Evolutionary conservation across 192 early-diverging fungal genomes (phyloP).

Genomic region (Chytriomyces confervae): DNA sequence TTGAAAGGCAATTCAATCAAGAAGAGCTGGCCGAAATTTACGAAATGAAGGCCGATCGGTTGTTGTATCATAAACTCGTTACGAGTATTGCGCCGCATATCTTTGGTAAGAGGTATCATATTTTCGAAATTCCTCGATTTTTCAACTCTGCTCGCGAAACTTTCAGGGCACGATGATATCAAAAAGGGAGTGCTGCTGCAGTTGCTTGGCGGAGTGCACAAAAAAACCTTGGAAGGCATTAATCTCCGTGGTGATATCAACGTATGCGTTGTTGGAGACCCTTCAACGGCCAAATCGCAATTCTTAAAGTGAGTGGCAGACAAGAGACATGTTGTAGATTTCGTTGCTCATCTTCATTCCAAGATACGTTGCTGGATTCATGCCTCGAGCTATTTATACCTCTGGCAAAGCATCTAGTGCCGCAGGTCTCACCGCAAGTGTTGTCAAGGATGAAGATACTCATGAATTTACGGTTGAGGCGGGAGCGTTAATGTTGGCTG

Average conservation of each 20-base stretch:
- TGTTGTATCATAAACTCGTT: slow-evolving; percentile 79
- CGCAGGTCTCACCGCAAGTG: slow-evolving; percentile 93
- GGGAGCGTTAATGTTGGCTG: slow-evolving; percentile 96
- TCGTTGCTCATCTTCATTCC: slow-evolving; percentile 14
- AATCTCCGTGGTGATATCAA: slow-evolving; percentile 97
- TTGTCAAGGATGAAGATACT: slow-evolving; percentile 96
- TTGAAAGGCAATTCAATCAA: slow-evolving; percentile 59
- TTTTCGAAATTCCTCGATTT: not conserved
- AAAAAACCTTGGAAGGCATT: slow-evolving; percentile 89
- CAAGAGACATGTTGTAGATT: not conserved
- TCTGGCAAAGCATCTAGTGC: slow-evolving; percentile 96
- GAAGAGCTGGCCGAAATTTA: slow-evolving; percentile 80
- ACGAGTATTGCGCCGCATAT: slow-evolving; percentile 87
- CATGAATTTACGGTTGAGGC: slow-evolving; percentile 98
- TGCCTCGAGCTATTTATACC: slow-evolving; percentile 93
- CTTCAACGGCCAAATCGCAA: slow-evolving; percentile 93
- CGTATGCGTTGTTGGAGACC: slow-evolving; percentile 96
- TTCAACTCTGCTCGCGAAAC: not conserved
- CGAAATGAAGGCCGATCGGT: slow-evolving; percentile 66
- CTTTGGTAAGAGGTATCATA: slow-evolving; percentile 64
- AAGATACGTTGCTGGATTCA: slow-evolving; percentile 86
- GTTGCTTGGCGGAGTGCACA: slow-evolving; percentile 95
- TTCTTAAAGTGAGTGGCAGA: slow-evolving; percentile 76
- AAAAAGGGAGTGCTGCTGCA: slow-evolving; percentile 96
- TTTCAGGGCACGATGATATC: slow-evolving; percentile 85